Percentiles rank a stretch among this genome's conserved stretches.
Evolutionary conservation across 23 red algal species (phyloP).

Genomic region (Cyanidiococcus yangmingshanensis): DNA sequence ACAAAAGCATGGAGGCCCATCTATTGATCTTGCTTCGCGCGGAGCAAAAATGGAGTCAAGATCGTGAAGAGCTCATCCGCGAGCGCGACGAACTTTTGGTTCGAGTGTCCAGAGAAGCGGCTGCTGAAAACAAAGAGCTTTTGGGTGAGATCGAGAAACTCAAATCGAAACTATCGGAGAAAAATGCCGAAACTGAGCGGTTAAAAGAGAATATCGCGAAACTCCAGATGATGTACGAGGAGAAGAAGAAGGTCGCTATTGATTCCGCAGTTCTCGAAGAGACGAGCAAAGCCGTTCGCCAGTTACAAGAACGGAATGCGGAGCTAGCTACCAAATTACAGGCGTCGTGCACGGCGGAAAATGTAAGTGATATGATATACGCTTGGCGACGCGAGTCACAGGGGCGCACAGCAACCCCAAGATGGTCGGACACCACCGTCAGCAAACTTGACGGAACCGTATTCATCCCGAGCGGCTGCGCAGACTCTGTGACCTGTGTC

Average conservation of each 20-base stretch:
- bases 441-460: too few relatives aligned
- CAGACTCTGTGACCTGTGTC: too few relatives aligned
- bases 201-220: conserved; percentile 3
- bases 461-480: too few relatives aligned
- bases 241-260: conserved; percentile 16
- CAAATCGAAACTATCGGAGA: not conserved
- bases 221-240: conserved; percentile 19
- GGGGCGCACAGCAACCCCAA: too few relatives aligned
- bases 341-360: not conserved
- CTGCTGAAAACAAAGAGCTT: not conserved
- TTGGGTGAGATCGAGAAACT: conserved; percentile 1
- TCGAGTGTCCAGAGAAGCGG: not conserved
- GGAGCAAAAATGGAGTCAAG: conserved; percentile 11
- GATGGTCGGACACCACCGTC: too few relatives aligned
- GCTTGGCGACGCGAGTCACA: not conserved
- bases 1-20: conserved; percentile 20
- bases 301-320: not conserved
- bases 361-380: conserved; percentile 8
- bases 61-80: conserved; percentile 9
- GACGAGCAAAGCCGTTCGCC: not conserved
- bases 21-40: not conserved
- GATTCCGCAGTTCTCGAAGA: conserved; percentile 8
- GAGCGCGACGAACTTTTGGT: conserved; percentile 14
- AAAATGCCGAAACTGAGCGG: not conserved
- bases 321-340: not conserved